Evolutionary conservation across 2,329 filamentous ascomycete species (phyloP).

Genomic region (Microcyclospora pomicola): DNA sequence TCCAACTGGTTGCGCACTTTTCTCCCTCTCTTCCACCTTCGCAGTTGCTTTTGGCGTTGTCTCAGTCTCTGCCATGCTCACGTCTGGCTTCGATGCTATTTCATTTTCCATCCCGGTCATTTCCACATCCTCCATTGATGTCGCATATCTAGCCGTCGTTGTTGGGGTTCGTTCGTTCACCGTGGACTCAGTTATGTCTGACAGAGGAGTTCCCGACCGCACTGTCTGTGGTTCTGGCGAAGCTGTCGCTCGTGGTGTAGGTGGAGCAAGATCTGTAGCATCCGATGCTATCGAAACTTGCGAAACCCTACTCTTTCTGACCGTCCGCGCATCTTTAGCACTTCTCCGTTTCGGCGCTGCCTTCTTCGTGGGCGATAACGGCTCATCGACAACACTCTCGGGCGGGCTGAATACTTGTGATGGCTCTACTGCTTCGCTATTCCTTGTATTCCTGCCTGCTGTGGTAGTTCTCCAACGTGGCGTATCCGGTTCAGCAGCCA

Average conservation of each 20-base stretch:
- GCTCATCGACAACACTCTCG: conserved; percentile 35
- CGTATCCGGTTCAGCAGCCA: conserved; percentile 34
- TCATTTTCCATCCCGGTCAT: conserved; percentile 2
- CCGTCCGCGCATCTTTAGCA: conserved; percentile 38
- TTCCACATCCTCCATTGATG: conserved; percentile 10
- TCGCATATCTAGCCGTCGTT: conserved; percentile 9
- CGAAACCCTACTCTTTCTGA: conserved; percentile 25
- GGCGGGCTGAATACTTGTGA: conserved; percentile 48
- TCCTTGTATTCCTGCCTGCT: conserved; percentile 31
- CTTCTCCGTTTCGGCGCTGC: conserved; percentile 53
- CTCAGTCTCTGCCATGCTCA: conserved; percentile 1
- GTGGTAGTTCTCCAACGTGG: conserved; percentile 24
- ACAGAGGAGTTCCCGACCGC: conserved; percentile 45
- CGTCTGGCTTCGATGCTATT: conserved; percentile 1
- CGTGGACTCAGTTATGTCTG: conserved; percentile 57
- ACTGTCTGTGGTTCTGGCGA: conserved; percentile 18
- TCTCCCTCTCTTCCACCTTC: conserved; percentile 45
- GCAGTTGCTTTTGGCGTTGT: conserved; percentile 16
- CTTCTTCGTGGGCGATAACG: conserved; percentile 42
- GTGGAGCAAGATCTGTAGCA: conserved; percentile 19
- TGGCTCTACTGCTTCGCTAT: conserved; percentile 41
- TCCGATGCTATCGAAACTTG: conserved; percentile 27
- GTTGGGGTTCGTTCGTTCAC: conserved; percentile 43
- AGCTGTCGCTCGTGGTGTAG: conserved; percentile 35
- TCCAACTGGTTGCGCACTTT: conserved; percentile 62